Conservation (phyloP, 1,284 basidiomycete species). For the Crepidotus sp. region DNA sequence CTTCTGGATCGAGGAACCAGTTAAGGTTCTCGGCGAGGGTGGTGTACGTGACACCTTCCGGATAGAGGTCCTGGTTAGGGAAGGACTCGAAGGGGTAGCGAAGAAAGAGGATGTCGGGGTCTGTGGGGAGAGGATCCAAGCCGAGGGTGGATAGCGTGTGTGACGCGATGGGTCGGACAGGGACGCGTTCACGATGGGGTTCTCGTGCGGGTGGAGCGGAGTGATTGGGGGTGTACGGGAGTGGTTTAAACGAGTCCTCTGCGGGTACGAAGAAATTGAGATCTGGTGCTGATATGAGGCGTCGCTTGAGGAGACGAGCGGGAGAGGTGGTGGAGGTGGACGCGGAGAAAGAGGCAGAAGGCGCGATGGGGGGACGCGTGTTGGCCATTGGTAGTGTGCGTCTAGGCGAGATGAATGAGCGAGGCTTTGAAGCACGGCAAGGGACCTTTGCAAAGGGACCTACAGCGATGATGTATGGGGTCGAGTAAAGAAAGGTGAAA, state of each 20-base stretch:
- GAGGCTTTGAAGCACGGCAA: background rate
- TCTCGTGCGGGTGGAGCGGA: slow-evolving; percentile 17
- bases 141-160: slow-evolving; percentile 40
- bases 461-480: too few relatives aligned
- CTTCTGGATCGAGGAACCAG: slow-evolving; percentile 65
- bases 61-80: slow-evolving; percentile 48
- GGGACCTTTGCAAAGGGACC: too few relatives aligned
- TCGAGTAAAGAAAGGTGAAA: too few relatives aligned
- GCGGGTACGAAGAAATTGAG: slow-evolving; percentile 52
- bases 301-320: slow-evolving; percentile 38
- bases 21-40: slow-evolving; percentile 60
- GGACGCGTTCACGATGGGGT: slow-evolving; percentile 20
- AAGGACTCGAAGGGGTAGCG: slow-evolving; percentile 62
- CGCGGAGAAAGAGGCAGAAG: slow-evolving; percentile 22
- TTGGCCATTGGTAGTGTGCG: slow-evolving; percentile 24
- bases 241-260: slow-evolving; percentile 49
- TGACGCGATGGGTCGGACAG: slow-evolving; percentile 27
- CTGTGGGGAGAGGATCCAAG: slow-evolving; percentile 57
- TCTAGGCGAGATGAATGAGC: slow-evolving; percentile 1
- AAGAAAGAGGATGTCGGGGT: slow-evolving; percentile 56
- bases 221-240: slow-evolving; percentile 42
- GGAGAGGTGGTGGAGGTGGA: slow-evolving; percentile 17
- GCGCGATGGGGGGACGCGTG: slow-evolving; percentile 20
- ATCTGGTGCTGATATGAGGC: slow-evolving; percentile 35
- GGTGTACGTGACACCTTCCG: slow-evolving; percentile 60